A percentile compares a stretch with the other conserved stretches of the same genome.
phyloP scores from a whole-genome alignment of 2,329 filamentous ascomycete species.

The Aspergillus bombycis region DNA sequence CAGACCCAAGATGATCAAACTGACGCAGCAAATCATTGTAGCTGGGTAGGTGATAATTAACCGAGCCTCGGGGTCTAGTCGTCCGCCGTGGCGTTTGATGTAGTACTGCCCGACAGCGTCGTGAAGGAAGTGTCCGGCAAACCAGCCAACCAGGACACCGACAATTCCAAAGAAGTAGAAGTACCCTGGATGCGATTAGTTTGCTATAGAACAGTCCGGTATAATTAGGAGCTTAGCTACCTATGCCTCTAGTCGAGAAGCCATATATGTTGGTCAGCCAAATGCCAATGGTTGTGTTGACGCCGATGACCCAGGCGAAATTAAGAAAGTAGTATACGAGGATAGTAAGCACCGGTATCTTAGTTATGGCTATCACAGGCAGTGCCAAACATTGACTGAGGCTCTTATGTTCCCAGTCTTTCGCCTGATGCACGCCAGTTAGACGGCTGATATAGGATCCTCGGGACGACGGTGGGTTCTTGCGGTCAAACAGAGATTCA shows the following conservation, averaged over 20 bases:
- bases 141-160: slow-evolving; percentile 51
- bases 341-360: slow-evolving; percentile 33
- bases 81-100: slow-evolving; percentile 51
- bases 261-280: slow-evolving; percentile 54
- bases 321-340: slow-evolving; percentile 37
- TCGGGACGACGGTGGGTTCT: background rate
- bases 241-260: slow-evolving; percentile 53
- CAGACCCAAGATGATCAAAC: slow-evolving; percentile 51
- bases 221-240: slow-evolving; percentile 35
- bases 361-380: slow-evolving; percentile 41
- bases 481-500: slow-evolving; percentile 33
- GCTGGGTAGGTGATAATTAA: slow-evolving; percentile 53
- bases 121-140: slow-evolving; percentile 58
- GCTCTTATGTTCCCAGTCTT: slow-evolving; percentile 36
- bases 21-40: slow-evolving; percentile 13
- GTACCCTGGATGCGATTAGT: slow-evolving; percentile 30
- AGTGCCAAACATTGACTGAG: slow-evolving; percentile 47
- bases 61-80: slow-evolving; percentile 60
- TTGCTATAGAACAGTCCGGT: background rate
- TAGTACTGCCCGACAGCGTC: slow-evolving; percentile 53
- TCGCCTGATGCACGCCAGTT: slow-evolving; percentile 32
- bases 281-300: slow-evolving; percentile 58
- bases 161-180: slow-evolving; percentile 62
- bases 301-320: slow-evolving; percentile 53
- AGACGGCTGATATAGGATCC: slow-evolving; percentile 20